phyloP scores from a whole-genome alignment of 352 stramenopile species.

The Phytopythium helicoides region DNA sequence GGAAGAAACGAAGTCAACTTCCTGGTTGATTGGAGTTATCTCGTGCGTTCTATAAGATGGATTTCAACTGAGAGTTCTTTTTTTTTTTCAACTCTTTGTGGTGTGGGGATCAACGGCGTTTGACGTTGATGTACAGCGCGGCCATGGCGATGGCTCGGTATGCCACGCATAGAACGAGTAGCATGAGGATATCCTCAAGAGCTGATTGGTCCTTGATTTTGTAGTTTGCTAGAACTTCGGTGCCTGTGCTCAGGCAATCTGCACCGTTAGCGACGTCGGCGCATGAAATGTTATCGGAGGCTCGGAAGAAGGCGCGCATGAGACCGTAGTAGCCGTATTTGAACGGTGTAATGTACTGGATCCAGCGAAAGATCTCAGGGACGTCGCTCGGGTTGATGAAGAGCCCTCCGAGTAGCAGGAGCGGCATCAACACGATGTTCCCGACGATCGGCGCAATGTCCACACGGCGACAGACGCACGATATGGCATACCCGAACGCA shows the following conservation, averaged over 20 bases:
- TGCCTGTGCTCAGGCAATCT: conserved; percentile 20
- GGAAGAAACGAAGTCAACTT: neutral
- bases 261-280: conserved; percentile 9
- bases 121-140: conserved; percentile 22
- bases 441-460: conserved; percentile 40
- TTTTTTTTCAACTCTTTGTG: too few species aligned
- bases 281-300: conserved; percentile 37
- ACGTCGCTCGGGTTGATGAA: conserved; percentile 40
- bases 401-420: conserved; percentile 46
- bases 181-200: conserved; percentile 16
- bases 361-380: conserved; percentile 37
- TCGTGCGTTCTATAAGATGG: too few species aligned
- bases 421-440: conserved; percentile 35
- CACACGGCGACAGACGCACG: conserved; percentile 30
- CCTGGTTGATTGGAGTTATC: too few species aligned
- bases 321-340: conserved; percentile 47
- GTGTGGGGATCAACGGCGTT: too few species aligned
- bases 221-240: conserved; percentile 30
- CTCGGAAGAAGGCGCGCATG: conserved; percentile 45
- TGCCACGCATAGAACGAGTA: conserved; percentile 24
- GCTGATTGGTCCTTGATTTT: conserved; percentile 25
- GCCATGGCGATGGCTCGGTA: conserved; percentile 29
- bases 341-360: conserved; percentile 51
- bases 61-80: too few species aligned
- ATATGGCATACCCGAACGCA: conserved; percentile 47